Evolutionary conservation across 2,329 filamentous ascomycete genomes (phyloP).

Genomic region (Claviceps purpurea): DNA sequence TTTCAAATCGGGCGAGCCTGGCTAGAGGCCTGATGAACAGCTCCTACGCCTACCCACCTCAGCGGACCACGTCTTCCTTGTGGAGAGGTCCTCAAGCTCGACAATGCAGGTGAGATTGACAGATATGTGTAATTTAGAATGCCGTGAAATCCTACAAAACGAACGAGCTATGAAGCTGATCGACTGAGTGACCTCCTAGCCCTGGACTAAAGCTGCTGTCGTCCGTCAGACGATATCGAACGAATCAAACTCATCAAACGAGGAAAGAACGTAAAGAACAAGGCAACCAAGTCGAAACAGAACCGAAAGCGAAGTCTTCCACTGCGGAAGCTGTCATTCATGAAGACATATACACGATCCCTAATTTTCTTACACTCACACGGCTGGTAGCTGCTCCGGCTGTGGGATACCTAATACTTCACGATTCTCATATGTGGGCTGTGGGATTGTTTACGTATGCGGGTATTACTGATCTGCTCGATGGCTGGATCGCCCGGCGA

Average conservation of each 20-base stretch:
- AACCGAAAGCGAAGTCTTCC: neutral
- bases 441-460: slow-evolving; percentile 85
- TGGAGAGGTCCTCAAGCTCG: neutral
- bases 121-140: neutral
- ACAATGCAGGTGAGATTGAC: neutral
- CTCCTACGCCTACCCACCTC: too few relatives aligned
- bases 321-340: slow-evolving; percentile 24
- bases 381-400: slow-evolving; percentile 71
- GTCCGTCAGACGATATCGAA: neutral
- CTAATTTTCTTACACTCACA: slow-evolving; percentile 82
- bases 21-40: neutral
- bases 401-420: slow-evolving; percentile 77
- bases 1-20: neutral
- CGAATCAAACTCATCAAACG: neutral
- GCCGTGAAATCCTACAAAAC: too few relatives aligned
- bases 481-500: slow-evolving; percentile 82
- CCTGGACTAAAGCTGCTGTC: neutral
- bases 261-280: neutral
- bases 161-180: neutral
- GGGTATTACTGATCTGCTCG: slow-evolving; percentile 78
- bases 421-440: slow-evolving; percentile 67
- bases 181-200: neutral
- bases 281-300: neutral
- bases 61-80: neutral
- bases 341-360: slow-evolving; percentile 96